phyloP scores from a whole-genome alignment of 1,284 basidiomycete genomes.

The Cutaneotrichosporon sp. region DNA sequence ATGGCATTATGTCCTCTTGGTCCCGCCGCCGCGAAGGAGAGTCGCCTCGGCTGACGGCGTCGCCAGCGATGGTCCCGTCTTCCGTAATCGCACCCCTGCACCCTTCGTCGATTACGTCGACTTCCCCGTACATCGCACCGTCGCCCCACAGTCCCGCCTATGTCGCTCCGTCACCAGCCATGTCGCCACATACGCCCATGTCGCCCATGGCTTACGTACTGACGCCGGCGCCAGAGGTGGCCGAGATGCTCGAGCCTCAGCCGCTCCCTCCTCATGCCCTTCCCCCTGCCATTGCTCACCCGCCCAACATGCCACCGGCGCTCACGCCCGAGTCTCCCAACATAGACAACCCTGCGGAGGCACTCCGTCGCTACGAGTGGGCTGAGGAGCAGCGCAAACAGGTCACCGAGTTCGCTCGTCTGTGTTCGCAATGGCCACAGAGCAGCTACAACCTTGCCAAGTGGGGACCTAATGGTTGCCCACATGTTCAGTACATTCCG shows the following conservation, averaged over 20 bases:
- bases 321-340: slow-evolving; percentile 22
- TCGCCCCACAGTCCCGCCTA: slow-evolving; percentile 15
- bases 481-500: slow-evolving; percentile 61
- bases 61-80: slow-evolving; percentile 10
- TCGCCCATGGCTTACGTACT: slow-evolving; percentile 24
- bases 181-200: slow-evolving; percentile 10
- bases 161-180: slow-evolving; percentile 15
- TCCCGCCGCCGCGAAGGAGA: slow-evolving; percentile 29
- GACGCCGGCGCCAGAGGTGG: slow-evolving; percentile 24
- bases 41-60: slow-evolving; percentile 15
- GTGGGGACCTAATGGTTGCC: slow-evolving; percentile 61
- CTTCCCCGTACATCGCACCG: slow-evolving; percentile 10
- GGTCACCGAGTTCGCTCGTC: slow-evolving; percentile 41
- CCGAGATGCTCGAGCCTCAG: slow-evolving; percentile 21
- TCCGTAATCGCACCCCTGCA: background rate
- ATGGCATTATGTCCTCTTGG: slow-evolving; percentile 33
- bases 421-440: slow-evolving; percentile 65
- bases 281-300: slow-evolving; percentile 24
- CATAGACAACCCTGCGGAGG: slow-evolving; percentile 26
- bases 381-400: slow-evolving; percentile 36
- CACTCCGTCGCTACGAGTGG: slow-evolving; percentile 34
- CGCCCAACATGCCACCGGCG: slow-evolving; percentile 27
- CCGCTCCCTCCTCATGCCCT: slow-evolving; percentile 21
- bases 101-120: background rate
- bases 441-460: slow-evolving; percentile 77